Evolutionary conservation across 164 flowering plant genomes (phyloP).

Genomic region (Nymphaea colorata): DNA sequence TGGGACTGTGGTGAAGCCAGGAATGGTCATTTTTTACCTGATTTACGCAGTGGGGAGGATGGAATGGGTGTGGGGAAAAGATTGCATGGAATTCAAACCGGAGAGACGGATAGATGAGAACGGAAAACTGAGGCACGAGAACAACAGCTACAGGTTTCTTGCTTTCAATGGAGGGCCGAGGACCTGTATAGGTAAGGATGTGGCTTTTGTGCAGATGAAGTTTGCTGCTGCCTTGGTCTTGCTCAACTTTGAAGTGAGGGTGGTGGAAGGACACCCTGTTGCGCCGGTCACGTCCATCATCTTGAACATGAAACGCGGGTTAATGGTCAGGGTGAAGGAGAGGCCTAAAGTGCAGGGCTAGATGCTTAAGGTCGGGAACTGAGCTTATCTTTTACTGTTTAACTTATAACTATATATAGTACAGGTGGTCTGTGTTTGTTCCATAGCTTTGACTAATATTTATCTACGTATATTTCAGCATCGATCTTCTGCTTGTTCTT

Average conservation of each 20-base stretch:
- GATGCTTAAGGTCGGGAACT: no score
- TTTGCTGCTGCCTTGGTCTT: conserved; percentile 36
- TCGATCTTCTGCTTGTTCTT: no score
- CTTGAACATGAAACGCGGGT: conserved; percentile 41
- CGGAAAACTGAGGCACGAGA: conserved; percentile 21
- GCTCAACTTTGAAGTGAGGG: conserved; percentile 28
- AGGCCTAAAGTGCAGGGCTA: no score
- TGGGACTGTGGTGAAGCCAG: conserved; percentile 19
- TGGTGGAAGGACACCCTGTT: conserved; percentile 30
- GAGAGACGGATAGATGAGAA: conserved; percentile 40
- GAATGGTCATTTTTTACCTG: conserved; percentile 12
- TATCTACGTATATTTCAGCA: no score
- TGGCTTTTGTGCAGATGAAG: conserved; percentile 49
- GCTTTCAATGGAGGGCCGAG: conserved; percentile 48
- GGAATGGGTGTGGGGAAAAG: conserved; percentile 36
- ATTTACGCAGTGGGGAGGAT: conserved; percentile 39
- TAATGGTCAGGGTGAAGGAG: conserved; percentile 20
- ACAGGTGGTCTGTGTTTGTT: no score
- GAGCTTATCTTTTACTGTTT: no score
- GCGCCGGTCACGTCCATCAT: conserved; percentile 39
- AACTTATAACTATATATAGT: no score
- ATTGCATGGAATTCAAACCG: conserved; percentile 39
- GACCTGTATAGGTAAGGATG: conserved; percentile 42
- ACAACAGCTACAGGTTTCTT: conserved; percentile 24
- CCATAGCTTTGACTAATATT: no score